These are phyloP conservation scores for Salvia hispanica DNA, from an alignment of 257 asterid species.

Conservation along the genomic window DNA sequence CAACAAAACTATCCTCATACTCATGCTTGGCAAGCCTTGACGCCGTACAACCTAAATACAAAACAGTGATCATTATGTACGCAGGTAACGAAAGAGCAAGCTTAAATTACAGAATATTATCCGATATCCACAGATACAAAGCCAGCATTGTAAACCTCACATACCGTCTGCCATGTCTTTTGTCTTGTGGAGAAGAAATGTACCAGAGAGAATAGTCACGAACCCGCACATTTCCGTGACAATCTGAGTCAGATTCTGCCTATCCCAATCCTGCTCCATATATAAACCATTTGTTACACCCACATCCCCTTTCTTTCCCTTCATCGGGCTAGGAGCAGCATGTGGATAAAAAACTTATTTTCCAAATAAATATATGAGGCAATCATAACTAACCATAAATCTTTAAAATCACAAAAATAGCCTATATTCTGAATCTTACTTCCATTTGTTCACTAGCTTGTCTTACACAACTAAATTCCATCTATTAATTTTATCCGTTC, in stretches of 20 bases:
- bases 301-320: background rate
- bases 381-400: background rate
- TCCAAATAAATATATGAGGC: background rate
- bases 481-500: background rate
- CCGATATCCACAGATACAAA: background rate
- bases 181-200: conserved; percentile 97
- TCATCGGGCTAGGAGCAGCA: background rate
- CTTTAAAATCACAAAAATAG: background rate
- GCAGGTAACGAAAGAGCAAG: background rate
- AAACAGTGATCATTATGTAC: background rate
- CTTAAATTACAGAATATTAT: background rate
- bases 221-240: conserved; percentile 96
- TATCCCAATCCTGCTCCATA: conserved; percentile 83
- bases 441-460: background rate
- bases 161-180: conserved; percentile 90
- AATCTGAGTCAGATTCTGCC: conserved; percentile 92
- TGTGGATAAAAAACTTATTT: background rate
- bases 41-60: conserved; percentile 47
- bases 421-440: background rate
- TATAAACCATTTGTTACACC: background rate
- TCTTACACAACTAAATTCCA: background rate
- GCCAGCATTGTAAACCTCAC: conserved; percentile 5
- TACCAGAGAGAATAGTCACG: conserved; percentile 92
- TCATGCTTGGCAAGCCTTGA: conserved; percentile 52
- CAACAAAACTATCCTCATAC: conserved; percentile 69